A percentile compares a stretch with the other conserved stretches of the same genome.
phyloP scores from a whole-genome alignment of 495 filamentous ascomycete species.

The Hamigera avellanea region DNA sequence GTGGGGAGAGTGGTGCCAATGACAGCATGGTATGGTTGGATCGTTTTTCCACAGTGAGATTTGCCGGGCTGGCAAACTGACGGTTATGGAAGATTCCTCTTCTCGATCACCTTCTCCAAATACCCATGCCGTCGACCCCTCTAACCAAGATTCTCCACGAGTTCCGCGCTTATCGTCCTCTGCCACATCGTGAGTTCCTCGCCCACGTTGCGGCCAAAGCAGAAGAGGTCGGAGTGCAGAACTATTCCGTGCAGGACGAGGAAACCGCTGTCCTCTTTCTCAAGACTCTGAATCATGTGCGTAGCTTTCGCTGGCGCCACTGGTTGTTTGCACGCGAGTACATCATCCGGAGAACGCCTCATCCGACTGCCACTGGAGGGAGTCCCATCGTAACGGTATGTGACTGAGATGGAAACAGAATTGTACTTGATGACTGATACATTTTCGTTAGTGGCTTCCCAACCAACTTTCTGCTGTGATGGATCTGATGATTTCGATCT shows the following conservation, averaged over 20 bases:
- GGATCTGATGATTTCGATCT: constrained; percentile 57
- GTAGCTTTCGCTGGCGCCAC: constrained; percentile 86
- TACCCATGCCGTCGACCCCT: constrained; percentile 72
- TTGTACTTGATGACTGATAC: too few relatives aligned
- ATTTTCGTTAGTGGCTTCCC: constrained; percentile 29
- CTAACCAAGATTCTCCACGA: constrained; percentile 76
- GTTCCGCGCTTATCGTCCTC: constrained; percentile 75
- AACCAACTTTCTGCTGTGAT: constrained; percentile 36
- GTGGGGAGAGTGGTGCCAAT: constrained; percentile 83
- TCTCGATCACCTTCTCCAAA: constrained; percentile 68
- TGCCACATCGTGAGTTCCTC: constrained; percentile 76
- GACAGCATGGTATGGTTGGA: constrained; percentile 72
- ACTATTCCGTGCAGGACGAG: constrained; percentile 46
- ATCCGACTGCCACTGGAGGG: constrained; percentile 83
- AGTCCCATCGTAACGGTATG: constrained; percentile 90
- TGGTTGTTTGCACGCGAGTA: constrained; percentile 96
- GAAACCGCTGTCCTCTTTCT: constrained; percentile 53
- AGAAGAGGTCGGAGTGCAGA: constrained; percentile 42
- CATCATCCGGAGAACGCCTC: constrained; percentile 68
- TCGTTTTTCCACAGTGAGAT: too few relatives aligned
- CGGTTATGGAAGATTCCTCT: too few relatives aligned
- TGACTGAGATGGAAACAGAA: too few relatives aligned
- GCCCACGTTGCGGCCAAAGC: constrained; percentile 51
- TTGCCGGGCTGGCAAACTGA: constrained; percentile 22
- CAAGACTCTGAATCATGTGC: constrained; percentile 64